phyloP scores from a whole-genome alignment of 192 early-diverging fungal genomes.

The Coemansia asiatica region DNA sequence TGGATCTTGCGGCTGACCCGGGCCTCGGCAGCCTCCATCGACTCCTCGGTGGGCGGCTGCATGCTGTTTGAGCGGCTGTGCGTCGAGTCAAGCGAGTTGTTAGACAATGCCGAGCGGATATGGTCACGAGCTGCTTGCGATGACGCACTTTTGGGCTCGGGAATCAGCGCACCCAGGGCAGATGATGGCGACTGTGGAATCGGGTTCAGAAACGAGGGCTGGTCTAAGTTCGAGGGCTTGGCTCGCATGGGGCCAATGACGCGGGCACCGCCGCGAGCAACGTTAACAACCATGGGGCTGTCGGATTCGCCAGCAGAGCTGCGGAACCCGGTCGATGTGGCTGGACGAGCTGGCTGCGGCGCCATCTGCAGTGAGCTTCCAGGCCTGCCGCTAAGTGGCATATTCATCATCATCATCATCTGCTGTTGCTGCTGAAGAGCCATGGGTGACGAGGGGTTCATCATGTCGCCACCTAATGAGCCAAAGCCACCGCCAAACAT shows the following conservation, averaged over 20 bases:
- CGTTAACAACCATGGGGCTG: conserved; percentile 41
- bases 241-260: conserved; percentile 52
- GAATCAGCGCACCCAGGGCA: conserved; percentile 28
- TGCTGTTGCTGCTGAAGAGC: conserved; percentile 31
- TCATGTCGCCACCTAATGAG: conserved; percentile 35
- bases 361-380: conserved; percentile 47
- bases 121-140: conserved; percentile 16
- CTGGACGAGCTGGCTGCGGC: conserved; percentile 32
- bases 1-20: conserved; percentile 55
- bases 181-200: conserved; percentile 55
- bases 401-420: conserved; percentile 12
- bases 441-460: conserved; percentile 28
- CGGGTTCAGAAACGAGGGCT: conserved; percentile 44
- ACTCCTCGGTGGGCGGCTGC: conserved; percentile 35
- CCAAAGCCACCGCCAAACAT: conserved; percentile 53
- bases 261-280: conserved; percentile 50
- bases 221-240: conserved; percentile 19
- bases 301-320: conserved; percentile 21
- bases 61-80: conserved; percentile 50
- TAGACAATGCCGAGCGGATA: conserved; percentile 45
- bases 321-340: conserved; percentile 42
- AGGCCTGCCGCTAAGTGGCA: conserved; percentile 25
- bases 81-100: conserved; percentile 31
- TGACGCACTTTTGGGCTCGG: background rate
- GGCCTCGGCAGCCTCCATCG: conserved; percentile 53